Percentiles rank a stretch among this genome's conserved stretches.
phyloP scores from a whole-genome alignment of 1,284 basidiomycete genomes.

The Malassezia brasiliensis region DNA sequence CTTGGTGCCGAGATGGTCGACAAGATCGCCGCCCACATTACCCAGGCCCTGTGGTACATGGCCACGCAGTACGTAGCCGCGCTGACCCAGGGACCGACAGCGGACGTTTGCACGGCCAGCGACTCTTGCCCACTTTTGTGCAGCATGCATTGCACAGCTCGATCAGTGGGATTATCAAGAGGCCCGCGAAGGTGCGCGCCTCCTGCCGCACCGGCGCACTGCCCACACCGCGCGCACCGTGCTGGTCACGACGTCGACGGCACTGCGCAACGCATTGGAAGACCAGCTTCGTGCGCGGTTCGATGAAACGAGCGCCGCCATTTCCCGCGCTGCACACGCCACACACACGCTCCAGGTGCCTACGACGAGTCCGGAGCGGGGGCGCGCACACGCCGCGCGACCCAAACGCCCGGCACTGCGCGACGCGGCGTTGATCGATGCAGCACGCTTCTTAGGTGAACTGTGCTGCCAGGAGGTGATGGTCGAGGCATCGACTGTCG shows the following conservation, averaged over 20 bases:
- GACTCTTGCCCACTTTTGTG: slow-evolving; percentile 5
- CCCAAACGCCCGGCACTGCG: neutral
- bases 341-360: neutral
- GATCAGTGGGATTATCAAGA: slow-evolving; percentile 6
- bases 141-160: neutral
- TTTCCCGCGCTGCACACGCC: too few species aligned
- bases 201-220: neutral
- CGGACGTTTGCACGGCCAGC: slow-evolving; percentile 9
- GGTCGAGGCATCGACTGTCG: neutral
- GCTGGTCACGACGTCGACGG: slow-evolving; percentile 2
- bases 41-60: slow-evolving; percentile 15
- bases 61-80: neutral
- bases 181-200: neutral
- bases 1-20: slow-evolving; percentile 8
- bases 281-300: neutral
- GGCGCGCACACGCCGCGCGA: neutral
- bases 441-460: slow-evolving; percentile 13
- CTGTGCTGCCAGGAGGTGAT: neutral
- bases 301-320: neutral
- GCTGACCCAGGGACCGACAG: neutral
- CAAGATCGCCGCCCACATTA: slow-evolving; percentile 2
- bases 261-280: neutral
- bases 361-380: neutral
- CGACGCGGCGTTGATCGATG: slow-evolving; percentile 5
- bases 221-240: neutral